These are phyloP conservation scores for Phytophthora cactorum DNA, from an alignment of 352 stramenopile genomes.

Conservation along the genomic window DNA sequence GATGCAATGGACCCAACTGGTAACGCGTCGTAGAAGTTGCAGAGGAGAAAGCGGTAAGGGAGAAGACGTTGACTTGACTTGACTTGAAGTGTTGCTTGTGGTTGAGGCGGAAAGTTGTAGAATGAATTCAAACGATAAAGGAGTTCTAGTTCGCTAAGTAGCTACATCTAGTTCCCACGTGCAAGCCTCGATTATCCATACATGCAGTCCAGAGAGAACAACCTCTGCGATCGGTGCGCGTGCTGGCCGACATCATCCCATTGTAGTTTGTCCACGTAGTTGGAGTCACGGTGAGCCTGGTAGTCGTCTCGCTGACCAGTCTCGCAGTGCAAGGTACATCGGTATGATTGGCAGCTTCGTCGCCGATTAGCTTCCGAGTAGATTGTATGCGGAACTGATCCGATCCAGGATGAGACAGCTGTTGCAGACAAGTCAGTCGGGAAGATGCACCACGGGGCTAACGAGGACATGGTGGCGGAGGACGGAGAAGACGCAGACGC, in stretches of 20 bases:
- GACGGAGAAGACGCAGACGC: too few relatives aligned
- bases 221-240: neutral
- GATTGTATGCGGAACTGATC: too few relatives aligned
- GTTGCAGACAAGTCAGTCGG: too few relatives aligned
- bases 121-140: neutral
- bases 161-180: neutral
- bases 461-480: too few relatives aligned
- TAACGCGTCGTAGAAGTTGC: neutral
- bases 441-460: too few relatives aligned
- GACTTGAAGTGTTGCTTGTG: neutral
- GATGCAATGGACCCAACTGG: neutral
- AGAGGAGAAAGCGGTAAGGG: neutral
- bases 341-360: neutral
- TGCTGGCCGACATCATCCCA: neutral
- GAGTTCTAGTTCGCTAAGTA: neutral
- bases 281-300: neutral
- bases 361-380: too few relatives aligned
- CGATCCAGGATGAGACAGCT: too few relatives aligned
- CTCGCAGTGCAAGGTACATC: neutral
- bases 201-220: neutral
- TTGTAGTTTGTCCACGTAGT: neutral
- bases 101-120: neutral
- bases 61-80: neutral
- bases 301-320: neutral
- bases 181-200: neutral